phyloP scores from a whole-genome alignment of 1,139 yeast genomes.

The Suhomyces wounanorum region DNA sequence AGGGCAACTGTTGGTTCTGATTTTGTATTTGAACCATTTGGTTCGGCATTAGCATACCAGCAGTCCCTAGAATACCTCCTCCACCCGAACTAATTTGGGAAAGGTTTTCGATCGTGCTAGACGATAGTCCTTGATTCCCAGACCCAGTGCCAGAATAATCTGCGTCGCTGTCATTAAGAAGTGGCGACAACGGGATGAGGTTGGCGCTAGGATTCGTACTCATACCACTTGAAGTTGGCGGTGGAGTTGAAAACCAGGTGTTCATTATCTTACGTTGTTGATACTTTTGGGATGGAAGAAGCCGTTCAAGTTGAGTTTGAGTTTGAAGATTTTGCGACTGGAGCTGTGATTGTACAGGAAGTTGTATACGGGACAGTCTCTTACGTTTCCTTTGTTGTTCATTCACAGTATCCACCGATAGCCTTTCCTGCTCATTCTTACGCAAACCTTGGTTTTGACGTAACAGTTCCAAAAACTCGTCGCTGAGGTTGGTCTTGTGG shows the following conservation, averaged over 20 bases:
- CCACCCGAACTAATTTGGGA: conserved; percentile 15
- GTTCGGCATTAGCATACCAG: conserved; percentile 14
- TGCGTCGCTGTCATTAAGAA: conserved; percentile 36
- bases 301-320: conserved; percentile 2
- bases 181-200: conserved; percentile 40
- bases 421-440: not conserved
- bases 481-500: conserved; percentile 20
- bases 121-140: conserved; percentile 11
- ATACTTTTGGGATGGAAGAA: conserved; percentile 7
- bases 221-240: conserved; percentile 4
- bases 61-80: conserved; percentile 1
- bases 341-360: not conserved
- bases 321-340: not conserved
- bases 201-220: conserved; percentile 19
- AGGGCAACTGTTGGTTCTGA: conserved; percentile 38
- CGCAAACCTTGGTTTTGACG: conserved; percentile 7
- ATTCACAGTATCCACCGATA: not conserved
- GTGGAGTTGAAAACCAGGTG: conserved; percentile 20
- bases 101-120: conserved; percentile 20
- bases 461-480: conserved; percentile 15
- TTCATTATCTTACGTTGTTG: conserved; percentile 16
- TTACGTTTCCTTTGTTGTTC: not conserved
- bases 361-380: not conserved
- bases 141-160: conserved; percentile 22
- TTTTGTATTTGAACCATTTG: conserved; percentile 30